Percentiles rank a stretch among this genome's conserved stretches.
Conservation (phyloP, 495 filamentous ascomycete species). For the Penicillium cinerascens region DNA sequence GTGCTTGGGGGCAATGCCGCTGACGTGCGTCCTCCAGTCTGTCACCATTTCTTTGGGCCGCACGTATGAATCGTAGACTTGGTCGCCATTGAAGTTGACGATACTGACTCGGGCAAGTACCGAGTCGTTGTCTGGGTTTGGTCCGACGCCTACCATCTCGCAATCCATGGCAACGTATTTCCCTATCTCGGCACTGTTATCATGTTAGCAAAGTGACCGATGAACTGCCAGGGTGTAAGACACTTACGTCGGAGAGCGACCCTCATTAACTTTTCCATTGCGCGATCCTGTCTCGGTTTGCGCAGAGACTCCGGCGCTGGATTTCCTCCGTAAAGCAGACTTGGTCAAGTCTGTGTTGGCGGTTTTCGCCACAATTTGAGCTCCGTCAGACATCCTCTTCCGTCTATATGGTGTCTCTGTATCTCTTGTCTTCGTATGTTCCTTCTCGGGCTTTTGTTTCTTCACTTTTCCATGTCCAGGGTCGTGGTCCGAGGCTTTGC, state of each 20-base stretch:
- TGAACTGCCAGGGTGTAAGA: too few species aligned
- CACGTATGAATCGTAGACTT: slow-evolving; percentile 90
- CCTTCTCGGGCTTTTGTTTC: slow-evolving; percentile 34
- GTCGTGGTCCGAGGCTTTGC: slow-evolving; percentile 37
- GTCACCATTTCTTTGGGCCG: slow-evolving; percentile 70
- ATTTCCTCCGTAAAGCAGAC: slow-evolving; percentile 25
- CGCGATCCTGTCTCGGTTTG: slow-evolving; percentile 15
- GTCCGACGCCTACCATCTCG: slow-evolving; percentile 94
- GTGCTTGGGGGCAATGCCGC: slow-evolving; percentile 68
- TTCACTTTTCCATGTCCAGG: slow-evolving; percentile 32
- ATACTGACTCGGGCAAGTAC: slow-evolving; percentile 79
- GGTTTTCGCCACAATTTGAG: slow-evolving; percentile 7
- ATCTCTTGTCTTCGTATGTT: slow-evolving; percentile 19
- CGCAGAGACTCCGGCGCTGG: slow-evolving; percentile 14
- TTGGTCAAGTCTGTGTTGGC: slow-evolving; percentile 9
- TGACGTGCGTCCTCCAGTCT: slow-evolving; percentile 84
- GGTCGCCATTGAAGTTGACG: slow-evolving; percentile 87
- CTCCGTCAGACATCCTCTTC: slow-evolving; percentile 33
- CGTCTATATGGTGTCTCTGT: slow-evolving; percentile 18
- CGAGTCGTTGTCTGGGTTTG: slow-evolving; percentile 59
- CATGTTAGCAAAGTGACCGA: slow-evolving; percentile 9
- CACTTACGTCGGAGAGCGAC: slow-evolving; percentile 44
- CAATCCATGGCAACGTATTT: slow-evolving; percentile 94
- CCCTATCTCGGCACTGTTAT: slow-evolving; percentile 55
- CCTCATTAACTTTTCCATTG: slow-evolving; percentile 48